phyloP scores from a whole-genome alignment of 257 asterid genomes.

The Orobanche coerulescens region DNA sequence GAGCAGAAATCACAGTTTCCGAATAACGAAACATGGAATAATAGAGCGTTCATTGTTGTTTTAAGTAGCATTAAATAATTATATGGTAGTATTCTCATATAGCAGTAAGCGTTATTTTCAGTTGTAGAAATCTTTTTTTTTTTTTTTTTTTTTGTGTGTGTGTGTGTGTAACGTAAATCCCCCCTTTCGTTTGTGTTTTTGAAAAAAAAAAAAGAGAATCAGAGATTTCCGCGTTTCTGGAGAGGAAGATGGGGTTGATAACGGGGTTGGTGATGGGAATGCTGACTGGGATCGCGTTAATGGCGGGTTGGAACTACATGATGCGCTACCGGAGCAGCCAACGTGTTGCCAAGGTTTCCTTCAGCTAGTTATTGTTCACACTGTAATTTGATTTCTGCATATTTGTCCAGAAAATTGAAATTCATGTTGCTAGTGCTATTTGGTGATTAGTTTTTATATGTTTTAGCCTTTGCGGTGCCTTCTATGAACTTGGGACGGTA shows the following conservation, averaged over 20 bases:
- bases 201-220: background rate
- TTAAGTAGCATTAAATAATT: background rate
- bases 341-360: slow-evolving; percentile 74
- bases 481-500: background rate
- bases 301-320: slow-evolving; percentile 90
- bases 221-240: background rate
- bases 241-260: slow-evolving; percentile 65
- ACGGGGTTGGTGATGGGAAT: slow-evolving; percentile 86
- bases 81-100: background rate
- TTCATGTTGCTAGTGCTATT: background rate
- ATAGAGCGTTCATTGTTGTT: background rate
- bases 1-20: background rate
- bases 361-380: background rate
- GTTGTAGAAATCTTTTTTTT: background rate
- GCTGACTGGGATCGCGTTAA: slow-evolving; percentile 69
- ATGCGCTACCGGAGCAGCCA: slow-evolving; percentile 64
- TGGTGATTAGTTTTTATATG: background rate
- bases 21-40: background rate
- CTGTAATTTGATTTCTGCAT: background rate
- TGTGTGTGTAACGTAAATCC: background rate
- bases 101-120: background rate
- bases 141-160: too few relatives aligned
- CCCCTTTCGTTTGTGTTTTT: background rate
- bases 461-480: background rate
- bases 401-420: background rate